These are phyloP conservation scores for Xerocomus spinulosus DNA, from an alignment of 768 basidiomycete genomes.

Conservation along the genomic window DNA sequence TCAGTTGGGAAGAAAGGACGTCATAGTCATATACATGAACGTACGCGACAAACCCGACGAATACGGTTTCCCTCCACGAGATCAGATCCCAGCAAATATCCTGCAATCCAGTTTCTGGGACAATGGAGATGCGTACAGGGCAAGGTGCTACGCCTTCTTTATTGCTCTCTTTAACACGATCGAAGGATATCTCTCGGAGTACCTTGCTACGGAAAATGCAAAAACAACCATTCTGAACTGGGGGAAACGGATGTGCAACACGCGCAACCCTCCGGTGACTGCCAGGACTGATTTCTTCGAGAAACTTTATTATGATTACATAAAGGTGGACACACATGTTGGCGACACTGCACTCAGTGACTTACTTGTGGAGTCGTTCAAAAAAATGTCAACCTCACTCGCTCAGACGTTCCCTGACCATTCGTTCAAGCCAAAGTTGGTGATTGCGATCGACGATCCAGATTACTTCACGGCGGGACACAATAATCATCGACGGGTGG, in stretches of 20 bases:
- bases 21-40: not conserved
- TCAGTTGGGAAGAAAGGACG: not conserved
- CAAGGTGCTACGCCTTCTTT: not conserved
- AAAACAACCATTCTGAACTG: not conserved
- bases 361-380: not conserved
- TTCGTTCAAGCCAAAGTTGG: not conserved
- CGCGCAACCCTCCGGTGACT: not conserved
- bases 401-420: not conserved
- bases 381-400: not conserved
- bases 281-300: not conserved
- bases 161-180: not conserved
- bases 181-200: not conserved
- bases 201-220: not conserved
- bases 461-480: not conserved
- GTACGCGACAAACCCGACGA: not conserved
- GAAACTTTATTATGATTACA: not conserved
- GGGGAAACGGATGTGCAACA: not conserved
- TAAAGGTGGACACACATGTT: no score
- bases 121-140: not conserved
- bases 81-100: not conserved
- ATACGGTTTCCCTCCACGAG: not conserved
- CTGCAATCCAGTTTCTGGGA: not conserved
- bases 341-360: no score
- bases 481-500: not conserved
- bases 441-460: constrained; percentile 16